These are phyloP conservation scores for Dionaea muscipula DNA, from an alignment of 179 eudicot genomes.

Conservation along the genomic window DNA sequence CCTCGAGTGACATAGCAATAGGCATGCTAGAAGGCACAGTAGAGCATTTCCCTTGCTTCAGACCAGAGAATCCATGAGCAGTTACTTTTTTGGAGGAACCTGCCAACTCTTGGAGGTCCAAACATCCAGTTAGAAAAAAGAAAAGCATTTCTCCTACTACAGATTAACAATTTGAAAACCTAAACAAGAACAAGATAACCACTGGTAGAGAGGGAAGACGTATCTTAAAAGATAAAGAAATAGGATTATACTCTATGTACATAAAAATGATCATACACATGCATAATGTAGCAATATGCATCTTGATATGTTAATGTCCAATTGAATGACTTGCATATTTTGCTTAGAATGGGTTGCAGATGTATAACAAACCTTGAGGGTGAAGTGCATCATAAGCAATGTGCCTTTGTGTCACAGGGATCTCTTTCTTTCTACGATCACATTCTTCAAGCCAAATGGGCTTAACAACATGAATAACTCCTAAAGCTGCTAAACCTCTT, in stretches of 20 bases:
- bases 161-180: background rate
- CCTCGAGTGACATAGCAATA: constrained; percentile 17
- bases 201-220: background rate
- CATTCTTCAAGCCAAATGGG: constrained; percentile 84
- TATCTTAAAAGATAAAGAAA: no score
- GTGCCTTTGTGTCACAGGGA: constrained; percentile 66
- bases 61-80: constrained; percentile 18
- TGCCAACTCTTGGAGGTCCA: constrained; percentile 18
- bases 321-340: no score
- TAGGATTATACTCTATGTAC: no score
- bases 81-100: constrained; percentile 31
- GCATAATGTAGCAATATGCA: no score
- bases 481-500: constrained; percentile 77
- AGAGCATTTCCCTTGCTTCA: constrained; percentile 31
- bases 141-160: background rate
- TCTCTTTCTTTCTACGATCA: constrained; percentile 66
- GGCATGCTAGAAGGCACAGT: constrained; percentile 20
- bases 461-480: constrained; percentile 57
- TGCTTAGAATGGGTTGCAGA: background rate
- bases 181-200: background rate
- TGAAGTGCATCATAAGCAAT: constrained; percentile 71
- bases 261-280: no score
- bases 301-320: no score
- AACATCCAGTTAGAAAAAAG: constrained; percentile 3
- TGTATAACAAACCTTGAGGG: constrained; percentile 47